Evolutionary conservation across 164 flowering plant species (phyloP).

Genomic region (Nymphaea thermarum): DNA sequence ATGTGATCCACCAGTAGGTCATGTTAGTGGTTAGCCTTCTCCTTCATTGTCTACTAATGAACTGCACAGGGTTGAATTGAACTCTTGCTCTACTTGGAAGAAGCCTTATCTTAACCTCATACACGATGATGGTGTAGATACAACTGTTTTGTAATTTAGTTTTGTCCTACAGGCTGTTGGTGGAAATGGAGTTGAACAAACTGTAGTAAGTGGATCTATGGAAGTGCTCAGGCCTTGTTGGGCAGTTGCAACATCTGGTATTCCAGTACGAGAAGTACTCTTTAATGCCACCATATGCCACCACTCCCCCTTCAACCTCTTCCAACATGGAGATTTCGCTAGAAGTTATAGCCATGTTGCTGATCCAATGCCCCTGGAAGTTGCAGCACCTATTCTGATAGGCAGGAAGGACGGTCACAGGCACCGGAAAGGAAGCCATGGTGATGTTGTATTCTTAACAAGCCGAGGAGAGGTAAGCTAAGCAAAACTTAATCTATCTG

Average conservation of each 20-base stretch:
- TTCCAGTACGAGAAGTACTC: conserved; percentile 89
- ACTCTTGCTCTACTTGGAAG: no score
- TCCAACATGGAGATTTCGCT: conserved; percentile 66
- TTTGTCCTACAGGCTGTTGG: conserved; percentile 65
- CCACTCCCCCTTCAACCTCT: conserved; percentile 64
- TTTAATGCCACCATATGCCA: conserved; percentile 94
- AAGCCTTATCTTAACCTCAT: no score
- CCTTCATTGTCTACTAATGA: no score
- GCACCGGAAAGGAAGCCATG: conserved; percentile 92
- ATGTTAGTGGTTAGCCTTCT: no score
- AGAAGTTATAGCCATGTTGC: conserved; percentile 40
- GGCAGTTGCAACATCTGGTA: conserved; percentile 98
- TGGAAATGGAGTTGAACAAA: conserved; percentile 87
- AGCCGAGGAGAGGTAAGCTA: conserved; percentile 88
- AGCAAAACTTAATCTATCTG: no score
- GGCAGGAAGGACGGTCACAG: conserved; percentile 78
- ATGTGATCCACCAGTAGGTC: no score
- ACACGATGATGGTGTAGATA: no score
- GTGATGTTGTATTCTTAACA: conserved; percentile 89
- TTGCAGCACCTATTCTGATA: conserved; percentile 85
- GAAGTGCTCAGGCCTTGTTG: conserved; percentile 94
- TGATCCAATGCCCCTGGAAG: conserved; percentile 67
- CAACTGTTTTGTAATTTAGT: neutral
- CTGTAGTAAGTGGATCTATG: conserved; percentile 94
- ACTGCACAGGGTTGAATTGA: no score